Evolutionary conservation across 495 filamentous ascomycete species (phyloP), one percentile per base, ranked within the genome.

Genomic region (Penicillium soppii): DNA sequence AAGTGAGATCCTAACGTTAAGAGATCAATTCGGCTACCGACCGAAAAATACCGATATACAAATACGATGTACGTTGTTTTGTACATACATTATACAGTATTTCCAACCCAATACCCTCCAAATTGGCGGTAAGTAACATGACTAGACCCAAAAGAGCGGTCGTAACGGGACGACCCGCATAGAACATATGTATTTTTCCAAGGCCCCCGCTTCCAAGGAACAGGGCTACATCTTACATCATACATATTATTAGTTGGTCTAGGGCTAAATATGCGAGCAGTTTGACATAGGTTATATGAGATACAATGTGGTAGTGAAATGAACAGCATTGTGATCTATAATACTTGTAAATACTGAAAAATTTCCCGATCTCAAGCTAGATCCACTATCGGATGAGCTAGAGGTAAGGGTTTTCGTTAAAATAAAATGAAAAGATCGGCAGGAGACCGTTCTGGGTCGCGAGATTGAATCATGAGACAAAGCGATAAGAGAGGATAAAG

Each of bases 121-220:
- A 33, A 35, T 7, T 21, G 3, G 22, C n/a, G 32, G 44, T 47
- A 47, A 26, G 32, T 37, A 27, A 36, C 22, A 16, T 12, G 10
- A n/a, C 32, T 27, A 21, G 7, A 27, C 30, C 43, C 1, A n/a
- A 38, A 40, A 12, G 4, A 29, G 46, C 25, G 46, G 44, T 29
- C 13, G 19, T 49, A 32, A 19, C 46, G 36, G 46, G 46, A 49
- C 36, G 46, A 49, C 36, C 46, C 46, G 46, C 45, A 20, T 20
- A 21, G 8, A 3, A 39, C 13, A n/a, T 13, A 22, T n/a, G n/a
- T n/a, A n/a, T 20, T 40, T 17, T 32, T 12, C 37, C 7, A 40
- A 13, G 4, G n/a, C 19, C 36, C 25, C 36, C 46, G 12, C 46
- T 48, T 48, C 45, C 37, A 41, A 33, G 36, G 36, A 49, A 41